These are phyloP conservation scores for Schizothecium vesticola DNA, from an alignment of 495 filamentous ascomycete species.

Conservation along the genomic window DNA sequence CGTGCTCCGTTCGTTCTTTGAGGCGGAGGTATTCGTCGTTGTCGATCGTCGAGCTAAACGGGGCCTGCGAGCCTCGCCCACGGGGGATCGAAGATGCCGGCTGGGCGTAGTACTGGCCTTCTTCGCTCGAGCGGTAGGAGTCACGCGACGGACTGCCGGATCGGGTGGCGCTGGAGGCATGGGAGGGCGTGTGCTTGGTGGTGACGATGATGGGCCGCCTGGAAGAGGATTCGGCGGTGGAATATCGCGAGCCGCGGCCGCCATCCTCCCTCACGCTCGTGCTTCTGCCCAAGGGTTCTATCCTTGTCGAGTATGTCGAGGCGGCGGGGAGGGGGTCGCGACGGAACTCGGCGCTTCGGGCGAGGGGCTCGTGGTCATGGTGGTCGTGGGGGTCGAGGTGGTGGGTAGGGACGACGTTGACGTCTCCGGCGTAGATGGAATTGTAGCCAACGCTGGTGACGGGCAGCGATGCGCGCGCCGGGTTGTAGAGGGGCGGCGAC, in stretches of 20 bases:
- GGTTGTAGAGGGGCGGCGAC: conserved; percentile 42
- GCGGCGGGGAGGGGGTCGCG: conserved; percentile 26
- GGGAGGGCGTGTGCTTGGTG: conserved; percentile 24
- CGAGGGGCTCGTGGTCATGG: conserved; percentile 27
- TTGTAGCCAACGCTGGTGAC: conserved; percentile 36
- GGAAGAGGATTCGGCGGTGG: conserved; percentile 32
- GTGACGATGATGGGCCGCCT: conserved; percentile 47
- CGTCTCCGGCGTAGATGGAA: conserved; percentile 38
- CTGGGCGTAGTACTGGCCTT: conserved; percentile 43
- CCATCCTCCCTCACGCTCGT: conserved; percentile 36
- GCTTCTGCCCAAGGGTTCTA: conserved; percentile 37
- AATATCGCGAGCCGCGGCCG: conserved; percentile 33
- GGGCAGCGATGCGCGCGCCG: conserved; percentile 45
- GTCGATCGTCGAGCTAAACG: conserved; percentile 34
- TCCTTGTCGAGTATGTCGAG: conserved; percentile 45
- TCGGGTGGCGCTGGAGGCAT: conserved; percentile 25
- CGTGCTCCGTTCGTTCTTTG: conserved; percentile 40
- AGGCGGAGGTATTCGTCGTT: conserved; percentile 42
- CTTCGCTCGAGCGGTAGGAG: conserved; percentile 45
- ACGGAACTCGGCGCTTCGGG: conserved; percentile 26
- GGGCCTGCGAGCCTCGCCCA: conserved; percentile 22
- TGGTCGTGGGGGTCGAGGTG: conserved; percentile 27
- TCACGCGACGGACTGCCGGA: conserved; percentile 43
- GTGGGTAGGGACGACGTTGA: conserved; percentile 35
- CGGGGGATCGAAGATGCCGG: conserved; percentile 45